These are phyloP conservation scores for Aspergillus affinis DNA, from an alignment of 495 filamentous ascomycete genomes.

Conservation along the genomic window DNA sequence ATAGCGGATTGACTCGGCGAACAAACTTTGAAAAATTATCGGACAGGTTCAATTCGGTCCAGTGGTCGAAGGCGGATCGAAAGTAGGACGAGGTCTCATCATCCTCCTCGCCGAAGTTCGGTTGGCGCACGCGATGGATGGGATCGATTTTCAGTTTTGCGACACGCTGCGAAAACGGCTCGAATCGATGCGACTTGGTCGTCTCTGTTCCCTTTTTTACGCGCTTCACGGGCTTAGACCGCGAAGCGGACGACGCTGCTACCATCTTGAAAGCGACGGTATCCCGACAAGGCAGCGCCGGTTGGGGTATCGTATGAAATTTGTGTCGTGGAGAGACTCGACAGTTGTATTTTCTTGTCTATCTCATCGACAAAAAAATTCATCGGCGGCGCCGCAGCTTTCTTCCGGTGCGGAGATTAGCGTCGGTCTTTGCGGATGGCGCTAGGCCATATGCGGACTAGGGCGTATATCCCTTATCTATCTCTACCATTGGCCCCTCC, in stretches of 20 bases:
- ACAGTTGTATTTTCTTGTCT: conserved; percentile 21
- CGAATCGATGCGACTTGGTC: conserved; percentile 80
- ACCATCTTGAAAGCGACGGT: conserved; percentile 43
- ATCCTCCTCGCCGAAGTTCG: conserved; percentile 72
- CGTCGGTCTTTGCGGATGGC: conserved; percentile 17
- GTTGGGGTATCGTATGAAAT: conserved; percentile 21
- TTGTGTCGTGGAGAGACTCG: conserved; percentile 6
- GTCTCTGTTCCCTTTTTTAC: conserved; percentile 65
- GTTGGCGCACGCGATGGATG: conserved; percentile 77
- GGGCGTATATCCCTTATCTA: too few species aligned
- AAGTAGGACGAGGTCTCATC: conserved; percentile 79
- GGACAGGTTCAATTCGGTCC: conserved; percentile 87
- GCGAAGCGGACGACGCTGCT: conserved; percentile 61
- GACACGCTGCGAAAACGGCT: conserved; percentile 90
- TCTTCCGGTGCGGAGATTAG: conserved; percentile 39
- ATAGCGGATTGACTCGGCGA: conserved; percentile 69
- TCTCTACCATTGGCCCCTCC: too few species aligned
- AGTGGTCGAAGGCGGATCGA: conserved; percentile 75
- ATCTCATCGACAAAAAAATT: conserved; percentile 48
- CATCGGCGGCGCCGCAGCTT: conserved; percentile 35
- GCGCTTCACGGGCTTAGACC: conserved; percentile 62
- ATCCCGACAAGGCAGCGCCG: conserved; percentile 30
- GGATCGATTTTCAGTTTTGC: conserved; percentile 93
- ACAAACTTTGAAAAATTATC: conserved; percentile 73
- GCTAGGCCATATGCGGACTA: conserved; percentile 15